Evolutionary conservation across 2,329 filamentous ascomycete genomes (phyloP).

Genomic region (Aspergillus neotritici): DNA sequence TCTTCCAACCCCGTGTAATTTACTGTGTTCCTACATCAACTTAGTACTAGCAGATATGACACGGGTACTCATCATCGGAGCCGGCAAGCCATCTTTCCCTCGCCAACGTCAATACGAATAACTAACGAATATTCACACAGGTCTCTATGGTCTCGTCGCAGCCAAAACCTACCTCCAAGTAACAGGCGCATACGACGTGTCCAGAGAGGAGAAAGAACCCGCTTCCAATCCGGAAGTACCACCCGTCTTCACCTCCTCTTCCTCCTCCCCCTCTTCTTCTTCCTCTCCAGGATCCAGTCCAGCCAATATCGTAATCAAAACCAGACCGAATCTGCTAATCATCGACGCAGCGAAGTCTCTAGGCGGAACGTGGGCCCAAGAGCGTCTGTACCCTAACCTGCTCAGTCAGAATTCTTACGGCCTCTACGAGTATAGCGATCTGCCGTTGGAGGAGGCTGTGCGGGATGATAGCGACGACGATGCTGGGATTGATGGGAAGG

Average conservation of each 20-base stretch:
- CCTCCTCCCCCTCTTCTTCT: not conserved
- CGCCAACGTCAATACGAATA: too few species aligned
- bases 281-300: not conserved
- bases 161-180: conserved; percentile 28
- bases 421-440: conserved; percentile 25
- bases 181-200: conserved; percentile 7
- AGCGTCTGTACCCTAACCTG: conserved; percentile 25
- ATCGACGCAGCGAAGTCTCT: conserved; percentile 21
- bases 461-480: conserved; percentile 9
- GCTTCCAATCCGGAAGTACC: not conserved
- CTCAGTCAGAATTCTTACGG: conserved; percentile 26
- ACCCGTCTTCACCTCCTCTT: conserved; percentile 8
- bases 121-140: conserved; percentile 3
- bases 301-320: not conserved
- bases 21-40: too few species aligned
- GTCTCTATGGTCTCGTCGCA: conserved; percentile 24
- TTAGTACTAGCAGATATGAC: too few species aligned
- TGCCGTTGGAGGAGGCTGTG: conserved; percentile 14
- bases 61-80: too few species aligned
- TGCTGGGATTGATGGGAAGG: too few species aligned
- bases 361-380: conserved; percentile 24
- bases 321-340: conserved; percentile 15
- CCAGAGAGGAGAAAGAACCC: not conserved
- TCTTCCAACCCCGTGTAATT: too few species aligned
- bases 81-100: too few species aligned